Conservation (phyloP, 2,329 filamentous ascomycete species). For the Nigrospora sphaerica region DNA sequence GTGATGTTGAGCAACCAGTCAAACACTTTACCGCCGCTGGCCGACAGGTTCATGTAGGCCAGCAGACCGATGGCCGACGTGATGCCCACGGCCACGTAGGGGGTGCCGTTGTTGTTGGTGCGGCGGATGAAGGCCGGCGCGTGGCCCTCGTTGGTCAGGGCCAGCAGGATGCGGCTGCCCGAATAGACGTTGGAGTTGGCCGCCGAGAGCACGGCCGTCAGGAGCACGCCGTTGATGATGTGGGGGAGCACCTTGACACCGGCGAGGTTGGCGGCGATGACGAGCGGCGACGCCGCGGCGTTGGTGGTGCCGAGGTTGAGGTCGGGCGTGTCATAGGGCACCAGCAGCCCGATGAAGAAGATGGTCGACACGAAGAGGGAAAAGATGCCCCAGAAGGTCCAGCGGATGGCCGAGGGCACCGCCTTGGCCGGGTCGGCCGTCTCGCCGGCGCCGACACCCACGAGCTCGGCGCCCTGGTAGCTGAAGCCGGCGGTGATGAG, state of each 20-base stretch:
- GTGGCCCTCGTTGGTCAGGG: slow-evolving; percentile 56
- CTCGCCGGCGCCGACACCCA: slow-evolving; percentile 73
- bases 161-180: slow-evolving; percentile 60
- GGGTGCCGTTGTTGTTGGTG: slow-evolving; percentile 56
- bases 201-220: slow-evolving; percentile 72
- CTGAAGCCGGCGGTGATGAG: slow-evolving; percentile 63
- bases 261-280: slow-evolving; percentile 52
- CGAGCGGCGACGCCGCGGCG: slow-evolving; percentile 59
- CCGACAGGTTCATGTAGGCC: slow-evolving; percentile 60
- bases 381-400: slow-evolving; percentile 70
- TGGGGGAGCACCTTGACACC: slow-evolving; percentile 57
- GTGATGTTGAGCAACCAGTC: slow-evolving; percentile 68
- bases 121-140: slow-evolving; percentile 52
- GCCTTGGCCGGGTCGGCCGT: slow-evolving; percentile 64
- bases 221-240: slow-evolving; percentile 71
- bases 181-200: slow-evolving; percentile 74
- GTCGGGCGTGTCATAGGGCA: slow-evolving; percentile 42
- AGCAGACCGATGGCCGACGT: slow-evolving; percentile 55
- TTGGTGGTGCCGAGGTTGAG: slow-evolving; percentile 31
- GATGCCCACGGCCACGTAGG: slow-evolving; percentile 50
- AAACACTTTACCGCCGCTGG: slow-evolving; percentile 54
- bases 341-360: slow-evolving; percentile 66
- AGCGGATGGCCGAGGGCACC: slow-evolving; percentile 65
- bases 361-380: slow-evolving; percentile 57
- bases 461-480: slow-evolving; percentile 68